Base-by-base conservation (phyloP, 495 filamentous ascomycete species). In the Podospora appendiculata region DNA sequence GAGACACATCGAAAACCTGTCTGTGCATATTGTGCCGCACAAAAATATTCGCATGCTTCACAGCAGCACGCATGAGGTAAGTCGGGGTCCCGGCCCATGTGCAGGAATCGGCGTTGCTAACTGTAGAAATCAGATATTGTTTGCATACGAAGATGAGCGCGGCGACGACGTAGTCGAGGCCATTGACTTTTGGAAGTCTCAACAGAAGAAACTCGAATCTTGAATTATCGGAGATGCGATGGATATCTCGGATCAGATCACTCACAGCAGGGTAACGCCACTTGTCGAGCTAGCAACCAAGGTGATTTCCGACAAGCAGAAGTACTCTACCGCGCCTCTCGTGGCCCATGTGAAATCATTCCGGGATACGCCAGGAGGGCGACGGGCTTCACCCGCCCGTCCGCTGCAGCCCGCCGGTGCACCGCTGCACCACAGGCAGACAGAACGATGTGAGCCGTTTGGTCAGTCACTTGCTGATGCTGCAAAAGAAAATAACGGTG, bases 41-140 rank as follows among this genome's bases (percentile, higher is more conserved):
- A 93, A 86, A 74, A 96, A 95, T 58, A 93, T 96, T 59, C 80
- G 94, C 62, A 95, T 96, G 90, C 76, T 99, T 54, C 94, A 99
- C 72, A 89, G 89, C 56, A 93, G 87, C 50, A 95, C 90, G 17
- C 82, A 94, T 71, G 94, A 99, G 83, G 93, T 95, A 75, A 74
- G 82, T 72, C 18, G 36, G 13, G 7, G 13, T 35, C 12, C 44
- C 6, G 39, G 55, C 5, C 16, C 40, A 14, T 50, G 13, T 33
- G 1, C 42, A 33, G 16, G 11, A 45, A 2, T 0, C 7, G 2
- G 39, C 10, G 41, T 18, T 12, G 9, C 38, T 47, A 16, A 35
- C 48, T 33, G 8, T 16, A 17, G 4, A 11, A 40, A 40, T 13
- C 58, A 94, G 90, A 94, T 95, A 52, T 71, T 95, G 25, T 97